Conservation (phyloP, 2,329 filamentous ascomycete genomes). For the Fusarium euwallaceae region DNA sequence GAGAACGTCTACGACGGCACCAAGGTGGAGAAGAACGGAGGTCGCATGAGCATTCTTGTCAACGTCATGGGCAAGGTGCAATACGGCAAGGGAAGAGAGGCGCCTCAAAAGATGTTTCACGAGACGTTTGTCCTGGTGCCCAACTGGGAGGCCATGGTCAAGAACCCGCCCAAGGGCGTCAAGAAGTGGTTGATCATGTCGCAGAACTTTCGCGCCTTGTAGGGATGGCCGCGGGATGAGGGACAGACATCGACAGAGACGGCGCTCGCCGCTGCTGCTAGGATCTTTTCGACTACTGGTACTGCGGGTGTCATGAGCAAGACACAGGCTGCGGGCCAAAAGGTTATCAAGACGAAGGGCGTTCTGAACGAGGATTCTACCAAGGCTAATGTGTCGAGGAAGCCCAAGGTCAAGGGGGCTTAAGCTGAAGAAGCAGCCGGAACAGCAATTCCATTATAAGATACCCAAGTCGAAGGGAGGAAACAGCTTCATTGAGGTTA, state of each 20-base stretch:
- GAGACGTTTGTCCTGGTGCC: conserved; percentile 87
- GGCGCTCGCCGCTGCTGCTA: not conserved
- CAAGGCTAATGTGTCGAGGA: conserved; percentile 25
- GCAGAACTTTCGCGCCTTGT: conserved; percentile 76
- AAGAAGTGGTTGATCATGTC: conserved; percentile 77
- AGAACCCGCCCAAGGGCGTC: conserved; percentile 65
- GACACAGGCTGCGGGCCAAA: not conserved
- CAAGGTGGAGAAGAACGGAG: conserved; percentile 63
- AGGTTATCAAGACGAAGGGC: not conserved
- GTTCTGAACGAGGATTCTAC: conserved; percentile 22
- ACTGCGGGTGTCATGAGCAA: not conserved
- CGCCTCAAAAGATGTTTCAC: conserved; percentile 77
- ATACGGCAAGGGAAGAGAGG: conserved; percentile 73
- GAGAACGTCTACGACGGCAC: conserved; percentile 57
- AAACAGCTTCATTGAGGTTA: conserved; percentile 1
- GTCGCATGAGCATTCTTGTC: conserved; percentile 78
- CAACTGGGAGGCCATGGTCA: conserved; percentile 72
- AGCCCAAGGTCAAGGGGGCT: conserved; percentile 16
- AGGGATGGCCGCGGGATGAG: conserved; percentile 24
- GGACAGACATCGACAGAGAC: conserved; percentile 19
- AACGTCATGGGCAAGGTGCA: conserved; percentile 79
- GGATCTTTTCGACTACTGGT: conserved; percentile 7
- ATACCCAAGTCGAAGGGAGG: not conserved
- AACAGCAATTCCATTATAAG: not conserved
- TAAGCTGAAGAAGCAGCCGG: conserved; percentile 7